These are phyloP conservation scores for Blepharisma stoltei DNA, from an alignment of 73 alveolate genomes.

Conservation along the genomic window DNA sequence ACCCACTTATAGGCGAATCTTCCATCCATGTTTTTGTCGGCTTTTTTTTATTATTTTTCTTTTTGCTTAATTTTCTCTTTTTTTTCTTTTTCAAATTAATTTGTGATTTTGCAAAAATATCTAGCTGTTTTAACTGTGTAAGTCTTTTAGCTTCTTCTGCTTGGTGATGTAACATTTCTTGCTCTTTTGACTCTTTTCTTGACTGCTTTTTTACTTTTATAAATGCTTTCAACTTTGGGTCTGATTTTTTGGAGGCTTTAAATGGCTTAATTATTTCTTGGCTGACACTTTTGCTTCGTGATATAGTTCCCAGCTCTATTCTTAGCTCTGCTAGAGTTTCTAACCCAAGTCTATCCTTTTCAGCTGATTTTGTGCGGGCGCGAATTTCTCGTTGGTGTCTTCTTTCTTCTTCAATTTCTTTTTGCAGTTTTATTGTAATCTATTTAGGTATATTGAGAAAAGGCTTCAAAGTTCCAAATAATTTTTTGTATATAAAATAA, in stretches of 20 bases:
- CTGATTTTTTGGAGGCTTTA: too few relatives aligned
- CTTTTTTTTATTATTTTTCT: background rate
- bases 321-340: background rate
- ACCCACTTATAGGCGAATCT: too few relatives aligned
- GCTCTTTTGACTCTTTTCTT: background rate
- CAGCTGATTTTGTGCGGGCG: constrained; percentile 7
- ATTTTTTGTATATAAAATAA: too few relatives aligned
- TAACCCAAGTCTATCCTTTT: background rate
- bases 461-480: too few relatives aligned
- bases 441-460: too few relatives aligned
- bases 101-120: background rate
- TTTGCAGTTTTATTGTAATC: background rate
- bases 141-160: constrained; percentile 21
- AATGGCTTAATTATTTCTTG: background rate
- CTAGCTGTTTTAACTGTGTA: background rate
- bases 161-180: background rate
- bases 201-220: background rate
- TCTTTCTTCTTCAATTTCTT: background rate
- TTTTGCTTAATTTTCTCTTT: background rate
- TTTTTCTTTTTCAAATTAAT: background rate
- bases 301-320: constrained; percentile 8
- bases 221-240: constrained; percentile 7
- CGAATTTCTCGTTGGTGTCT: background rate
- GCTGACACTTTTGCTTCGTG: constrained; percentile 8
- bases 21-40: background rate